These are phyloP conservation scores for Chloris gayana DNA, from an alignment of 176 grass and related monocot genomes.

Conservation along the genomic window DNA sequence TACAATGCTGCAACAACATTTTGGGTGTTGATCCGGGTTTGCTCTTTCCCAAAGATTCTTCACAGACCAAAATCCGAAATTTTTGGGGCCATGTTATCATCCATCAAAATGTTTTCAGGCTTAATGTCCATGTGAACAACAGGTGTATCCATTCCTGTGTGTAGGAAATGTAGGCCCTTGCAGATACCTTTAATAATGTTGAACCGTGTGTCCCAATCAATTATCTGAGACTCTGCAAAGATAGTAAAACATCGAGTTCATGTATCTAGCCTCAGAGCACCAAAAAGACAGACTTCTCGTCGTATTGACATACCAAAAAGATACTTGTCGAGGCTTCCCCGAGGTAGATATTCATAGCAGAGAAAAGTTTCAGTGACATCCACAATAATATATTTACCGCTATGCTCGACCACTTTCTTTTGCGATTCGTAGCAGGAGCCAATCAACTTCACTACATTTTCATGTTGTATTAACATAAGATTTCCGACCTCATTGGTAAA, in stretches of 20 bases:
- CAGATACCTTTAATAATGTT: not conserved
- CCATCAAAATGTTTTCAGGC: constrained; percentile 30
- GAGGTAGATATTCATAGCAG: constrained; percentile 36
- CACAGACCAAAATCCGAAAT: constrained; percentile 47
- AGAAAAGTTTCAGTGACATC: constrained; percentile 29
- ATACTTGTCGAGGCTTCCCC: constrained; percentile 33
- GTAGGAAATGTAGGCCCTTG: too few species aligned
- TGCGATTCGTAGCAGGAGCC: constrained; percentile 36
- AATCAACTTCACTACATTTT: constrained; percentile 32
- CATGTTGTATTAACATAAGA: constrained; percentile 27
- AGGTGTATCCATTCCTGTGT: too few species aligned
- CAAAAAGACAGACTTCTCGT: not conserved
- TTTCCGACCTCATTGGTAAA: constrained; percentile 35
- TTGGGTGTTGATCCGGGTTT: constrained; percentile 44
- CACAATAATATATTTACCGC: constrained; percentile 38
- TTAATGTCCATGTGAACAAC: too few species aligned
- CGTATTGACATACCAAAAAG: constrained; percentile 32
- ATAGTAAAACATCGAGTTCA: too few species aligned
- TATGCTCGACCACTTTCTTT: constrained; percentile 39
- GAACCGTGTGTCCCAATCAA: too few species aligned
- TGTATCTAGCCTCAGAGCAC: too few species aligned
- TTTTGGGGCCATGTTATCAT: constrained; percentile 38
- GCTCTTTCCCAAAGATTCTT: constrained; percentile 32
- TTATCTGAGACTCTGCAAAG: too few species aligned
- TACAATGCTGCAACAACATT: constrained; percentile 43